Evolutionary conservation across 495 filamentous ascomycete genomes (phyloP).

Genomic region (Daldinia decipiens): DNA sequence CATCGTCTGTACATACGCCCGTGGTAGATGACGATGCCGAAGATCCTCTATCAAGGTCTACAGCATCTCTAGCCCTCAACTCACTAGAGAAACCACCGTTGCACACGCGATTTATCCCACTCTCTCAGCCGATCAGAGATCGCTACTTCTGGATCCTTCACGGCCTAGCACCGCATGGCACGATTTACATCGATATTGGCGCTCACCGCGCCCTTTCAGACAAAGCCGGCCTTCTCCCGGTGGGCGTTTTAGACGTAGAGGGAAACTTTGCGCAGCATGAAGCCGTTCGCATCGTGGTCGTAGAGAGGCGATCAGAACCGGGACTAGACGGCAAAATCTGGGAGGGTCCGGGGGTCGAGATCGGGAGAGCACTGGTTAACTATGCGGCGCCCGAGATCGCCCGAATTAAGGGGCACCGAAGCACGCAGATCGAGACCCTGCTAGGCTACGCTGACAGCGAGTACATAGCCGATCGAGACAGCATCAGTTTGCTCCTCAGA

Average conservation of each 20-base stretch:
- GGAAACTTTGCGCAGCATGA: conserved; percentile 92
- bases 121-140: conserved; percentile 86
- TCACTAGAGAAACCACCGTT: conserved; percentile 64
- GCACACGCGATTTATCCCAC: conserved; percentile 92
- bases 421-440: conserved; percentile 77
- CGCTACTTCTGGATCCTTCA: conserved; percentile 97
- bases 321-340: conserved; percentile 50
- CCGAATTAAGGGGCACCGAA: conserved; percentile 84
- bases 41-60: conserved; percentile 51
- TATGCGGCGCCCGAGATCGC: conserved; percentile 86
- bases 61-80: conserved; percentile 50
- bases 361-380: conserved; percentile 92
- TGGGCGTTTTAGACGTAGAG: conserved; percentile 87
- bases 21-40: conserved; percentile 41
- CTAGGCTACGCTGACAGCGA: conserved; percentile 94
- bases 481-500: conserved; percentile 76
- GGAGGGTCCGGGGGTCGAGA: conserved; percentile 72
- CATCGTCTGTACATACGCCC: conserved; percentile 42
- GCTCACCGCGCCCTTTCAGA: conserved; percentile 79
- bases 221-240: conserved; percentile 91
- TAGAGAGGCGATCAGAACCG: conserved; percentile 49
- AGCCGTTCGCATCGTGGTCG: conserved; percentile 83
- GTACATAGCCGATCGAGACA: conserved; percentile 91
- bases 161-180: conserved; percentile 91
- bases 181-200: conserved; percentile 88